Conservation (phyloP, 306 rosid species). For the Casuarina cunninghamiana region DNA sequence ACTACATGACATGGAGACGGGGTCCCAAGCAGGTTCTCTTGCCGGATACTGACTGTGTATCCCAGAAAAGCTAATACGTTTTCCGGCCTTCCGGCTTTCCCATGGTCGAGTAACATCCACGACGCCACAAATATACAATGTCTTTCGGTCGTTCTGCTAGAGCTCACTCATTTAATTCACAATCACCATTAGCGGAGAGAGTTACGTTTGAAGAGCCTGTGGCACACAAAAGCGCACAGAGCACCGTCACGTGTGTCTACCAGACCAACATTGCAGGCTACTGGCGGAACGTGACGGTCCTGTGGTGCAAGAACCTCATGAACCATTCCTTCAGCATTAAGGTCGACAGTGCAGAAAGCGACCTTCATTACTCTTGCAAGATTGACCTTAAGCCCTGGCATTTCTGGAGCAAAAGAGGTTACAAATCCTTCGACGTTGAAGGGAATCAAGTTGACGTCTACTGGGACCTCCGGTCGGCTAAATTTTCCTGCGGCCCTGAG, state of each 20-base stretch:
- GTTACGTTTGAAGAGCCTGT: slow-evolving; percentile 58
- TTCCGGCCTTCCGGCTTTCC: background rate
- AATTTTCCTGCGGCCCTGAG: slow-evolving; percentile 60
- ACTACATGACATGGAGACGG: too few relatives aligned
- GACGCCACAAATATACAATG: slow-evolving; percentile 28
- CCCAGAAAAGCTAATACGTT: background rate
- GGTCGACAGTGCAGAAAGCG: slow-evolving; percentile 56
- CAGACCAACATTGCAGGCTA: slow-evolving; percentile 53
- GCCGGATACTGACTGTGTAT: too few relatives aligned
- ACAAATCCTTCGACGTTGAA: slow-evolving; percentile 59
- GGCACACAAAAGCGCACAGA: slow-evolving; percentile 58
- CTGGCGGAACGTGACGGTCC: slow-evolving; percentile 62
- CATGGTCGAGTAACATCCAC: background rate
- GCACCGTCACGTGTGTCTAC: slow-evolving; percentile 75
- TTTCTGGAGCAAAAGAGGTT: slow-evolving; percentile 87
- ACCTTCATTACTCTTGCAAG: slow-evolving; percentile 53
- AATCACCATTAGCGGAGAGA: slow-evolving; percentile 56
- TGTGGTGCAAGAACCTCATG: slow-evolving; percentile 78
- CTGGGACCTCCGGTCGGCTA: slow-evolving; percentile 82
- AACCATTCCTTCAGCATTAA: slow-evolving; percentile 59
- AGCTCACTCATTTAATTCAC: slow-evolving; percentile 44
- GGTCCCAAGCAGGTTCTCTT: too few relatives aligned
- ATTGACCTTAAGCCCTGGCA: slow-evolving; percentile 84
- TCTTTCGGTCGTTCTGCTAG: slow-evolving; percentile 50
- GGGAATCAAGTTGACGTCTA: slow-evolving; percentile 57